Percentiles rank a stretch among this genome's conserved stretches.
phyloP scores from a whole-genome alignment of 768 basidiomycete genomes.

The Tricholoma flavovirens region DNA sequence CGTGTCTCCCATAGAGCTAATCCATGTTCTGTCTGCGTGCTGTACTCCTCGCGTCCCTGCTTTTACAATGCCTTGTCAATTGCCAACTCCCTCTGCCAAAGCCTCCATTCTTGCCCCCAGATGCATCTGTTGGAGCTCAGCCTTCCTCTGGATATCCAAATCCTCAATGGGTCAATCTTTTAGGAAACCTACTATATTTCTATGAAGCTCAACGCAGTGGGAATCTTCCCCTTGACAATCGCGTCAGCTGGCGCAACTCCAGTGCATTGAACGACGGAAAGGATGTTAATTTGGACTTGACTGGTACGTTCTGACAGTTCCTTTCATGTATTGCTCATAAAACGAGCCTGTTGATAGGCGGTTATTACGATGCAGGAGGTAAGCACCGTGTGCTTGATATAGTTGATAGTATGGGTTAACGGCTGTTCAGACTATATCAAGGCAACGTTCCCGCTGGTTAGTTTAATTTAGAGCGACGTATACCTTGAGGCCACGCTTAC shows the following conservation, averaged over 20 bases:
- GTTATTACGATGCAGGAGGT: conserved; percentile 94
- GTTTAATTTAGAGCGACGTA: conserved; percentile 13
- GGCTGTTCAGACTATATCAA: conserved; percentile 72
- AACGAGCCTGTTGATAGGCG: conserved; percentile 32
- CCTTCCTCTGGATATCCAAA: conserved; percentile 52
- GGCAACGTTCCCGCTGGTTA: conserved; percentile 76
- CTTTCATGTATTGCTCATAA: background rate
- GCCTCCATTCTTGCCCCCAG: conserved; percentile 61
- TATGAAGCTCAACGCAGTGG: conserved; percentile 92
- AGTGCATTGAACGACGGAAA: conserved; percentile 73
- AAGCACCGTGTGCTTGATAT: conserved; percentile 13
- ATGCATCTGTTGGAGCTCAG: conserved; percentile 48
- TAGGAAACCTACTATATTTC: conserved; percentile 81
- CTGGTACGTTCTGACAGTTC: conserved; percentile 33
- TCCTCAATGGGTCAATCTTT: conserved; percentile 73
- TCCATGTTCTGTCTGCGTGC: conserved; percentile 14
- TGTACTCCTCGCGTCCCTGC: conserved; percentile 17
- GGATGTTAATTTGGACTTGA: conserved; percentile 68
- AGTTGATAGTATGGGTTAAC: conserved; percentile 1
- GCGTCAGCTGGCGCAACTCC: conserved; percentile 85
- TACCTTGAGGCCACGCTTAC: conserved; percentile 5
- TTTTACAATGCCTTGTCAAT: conserved; percentile 18
- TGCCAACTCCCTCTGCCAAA: conserved; percentile 62
- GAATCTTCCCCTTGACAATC: conserved; percentile 55
- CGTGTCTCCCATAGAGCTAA: background rate